phyloP scores from a whole-genome alignment of 1,284 basidiomycete genomes.

The Ganoderma lucidum region DNA sequence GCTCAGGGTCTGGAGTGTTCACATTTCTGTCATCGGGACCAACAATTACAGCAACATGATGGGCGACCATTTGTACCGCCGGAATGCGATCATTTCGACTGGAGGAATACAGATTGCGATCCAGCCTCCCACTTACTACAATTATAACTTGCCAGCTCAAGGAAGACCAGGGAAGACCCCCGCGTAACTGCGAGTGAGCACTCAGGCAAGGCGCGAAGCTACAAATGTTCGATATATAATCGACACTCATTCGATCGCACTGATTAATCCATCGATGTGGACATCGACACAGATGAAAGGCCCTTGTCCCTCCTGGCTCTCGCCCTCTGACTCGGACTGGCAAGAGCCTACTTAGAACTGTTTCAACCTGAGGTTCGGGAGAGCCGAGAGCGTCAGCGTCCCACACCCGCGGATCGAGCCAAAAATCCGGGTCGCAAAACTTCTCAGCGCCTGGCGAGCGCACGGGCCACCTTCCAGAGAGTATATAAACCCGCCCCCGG shows the following conservation, averaged over 20 bases:
- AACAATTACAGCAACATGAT: neutral
- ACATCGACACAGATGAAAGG: too few species aligned
- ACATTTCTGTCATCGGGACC: neutral
- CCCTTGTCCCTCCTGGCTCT: too few species aligned
- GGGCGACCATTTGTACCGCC: constrained; percentile 1
- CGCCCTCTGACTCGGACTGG: too few species aligned
- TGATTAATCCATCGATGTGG: too few species aligned
- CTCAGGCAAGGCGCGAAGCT: too few species aligned
- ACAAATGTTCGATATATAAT: neutral
- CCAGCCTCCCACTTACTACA: too few species aligned
- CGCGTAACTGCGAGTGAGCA: neutral
- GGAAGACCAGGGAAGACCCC: too few species aligned
- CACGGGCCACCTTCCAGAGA: constrained; percentile 33
- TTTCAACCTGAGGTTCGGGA: too few species aligned
- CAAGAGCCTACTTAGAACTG: too few species aligned
- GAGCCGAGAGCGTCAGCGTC: neutral
- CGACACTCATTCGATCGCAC: too few species aligned
- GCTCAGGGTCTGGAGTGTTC: constrained; percentile 11
- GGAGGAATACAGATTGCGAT: neutral
- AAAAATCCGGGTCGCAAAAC: constrained; percentile 10
- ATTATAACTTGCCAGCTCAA: too few species aligned
- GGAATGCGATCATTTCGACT: neutral
- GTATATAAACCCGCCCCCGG: constrained; percentile 46
- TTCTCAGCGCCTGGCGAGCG: constrained; percentile 16
- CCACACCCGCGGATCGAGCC: constrained; percentile 23